A percentile compares a stretch with the other conserved stretches of the same genome.
Evolutionary conservation across 2,329 filamentous ascomycete genomes (phyloP).

Genomic region (Xylaria sp.): DNA sequence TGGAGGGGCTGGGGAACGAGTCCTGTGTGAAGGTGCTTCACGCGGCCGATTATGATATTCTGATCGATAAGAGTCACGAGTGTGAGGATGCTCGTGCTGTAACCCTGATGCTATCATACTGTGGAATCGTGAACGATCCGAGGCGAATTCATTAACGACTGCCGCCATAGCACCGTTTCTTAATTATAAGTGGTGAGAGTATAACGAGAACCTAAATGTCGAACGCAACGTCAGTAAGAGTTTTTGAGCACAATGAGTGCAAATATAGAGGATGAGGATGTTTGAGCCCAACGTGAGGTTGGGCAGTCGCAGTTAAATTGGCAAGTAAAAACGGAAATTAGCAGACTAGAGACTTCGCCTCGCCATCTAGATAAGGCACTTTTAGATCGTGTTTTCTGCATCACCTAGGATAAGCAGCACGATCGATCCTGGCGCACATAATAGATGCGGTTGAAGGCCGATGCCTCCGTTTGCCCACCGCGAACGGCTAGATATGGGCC

Average conservation of each 20-base stretch:
- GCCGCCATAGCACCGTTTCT: conserved; percentile 64
- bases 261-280: background rate
- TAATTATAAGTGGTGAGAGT: conserved; percentile 13
- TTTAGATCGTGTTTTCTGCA: conserved; percentile 10
- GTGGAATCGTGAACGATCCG: conserved; percentile 76
- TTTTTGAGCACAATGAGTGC: background rate
- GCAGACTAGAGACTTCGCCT: conserved; percentile 11
- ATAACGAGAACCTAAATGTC: conserved; percentile 24
- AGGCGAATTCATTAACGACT: conserved; percentile 76
- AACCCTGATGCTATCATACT: conserved; percentile 70
- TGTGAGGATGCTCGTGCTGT: conserved; percentile 58
- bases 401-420: conserved; percentile 13
- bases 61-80: conserved; percentile 56
- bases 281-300: conserved; percentile 9
- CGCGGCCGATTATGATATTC: conserved; percentile 51
- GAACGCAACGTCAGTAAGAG: conserved; percentile 17
- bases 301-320: conserved; percentile 6
- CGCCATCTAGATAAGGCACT: conserved; percentile 4
- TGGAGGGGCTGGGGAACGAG: conserved; percentile 42
- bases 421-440: background rate
- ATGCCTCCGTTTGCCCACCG: background rate
- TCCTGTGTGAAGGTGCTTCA: conserved; percentile 41
- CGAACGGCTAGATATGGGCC: background rate
- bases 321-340: background rate
- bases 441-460: conserved; percentile 4